phyloP scores from a whole-genome alignment of 768 basidiomycete genomes.

The Kwoniella sp. region DNA sequence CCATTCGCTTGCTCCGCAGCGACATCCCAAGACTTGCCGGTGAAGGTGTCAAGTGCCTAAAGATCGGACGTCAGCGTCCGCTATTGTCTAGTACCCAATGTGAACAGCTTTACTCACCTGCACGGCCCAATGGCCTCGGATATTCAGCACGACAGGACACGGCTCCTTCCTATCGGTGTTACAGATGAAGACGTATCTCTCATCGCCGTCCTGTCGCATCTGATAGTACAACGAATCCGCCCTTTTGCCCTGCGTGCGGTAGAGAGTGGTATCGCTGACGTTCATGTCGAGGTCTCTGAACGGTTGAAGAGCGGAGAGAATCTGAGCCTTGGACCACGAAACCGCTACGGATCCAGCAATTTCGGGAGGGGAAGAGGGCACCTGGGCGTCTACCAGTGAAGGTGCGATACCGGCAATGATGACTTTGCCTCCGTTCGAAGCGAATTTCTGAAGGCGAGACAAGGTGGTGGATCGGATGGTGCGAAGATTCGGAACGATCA shows the following conservation, averaged over 20 bases:
- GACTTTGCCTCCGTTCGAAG: constrained; percentile 33
- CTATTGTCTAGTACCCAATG: background rate
- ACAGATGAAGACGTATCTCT: constrained; percentile 40
- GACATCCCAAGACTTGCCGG: constrained; percentile 21
- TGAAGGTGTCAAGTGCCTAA: constrained; percentile 29
- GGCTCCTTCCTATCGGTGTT: constrained; percentile 37
- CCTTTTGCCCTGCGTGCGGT: constrained; percentile 25
- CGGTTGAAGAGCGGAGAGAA: constrained; percentile 26
- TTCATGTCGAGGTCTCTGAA: constrained; percentile 35
- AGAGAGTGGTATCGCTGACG: constrained; percentile 29
- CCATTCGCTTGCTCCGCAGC: constrained; percentile 20
- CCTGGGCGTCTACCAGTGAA: constrained; percentile 32
- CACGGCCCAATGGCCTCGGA: constrained; percentile 29
- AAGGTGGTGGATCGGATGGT: constrained; percentile 42
- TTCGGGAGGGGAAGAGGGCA: background rate
- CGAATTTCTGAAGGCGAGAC: constrained; percentile 29
- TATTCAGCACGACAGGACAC: constrained; percentile 15
- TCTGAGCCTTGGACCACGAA: constrained; percentile 23
- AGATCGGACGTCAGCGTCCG: background rate
- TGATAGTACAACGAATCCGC: constrained; percentile 38
- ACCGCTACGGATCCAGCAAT: constrained; percentile 12
- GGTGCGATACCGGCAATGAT: constrained; percentile 35
- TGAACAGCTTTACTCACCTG: constrained; percentile 12
- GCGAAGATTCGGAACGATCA: constrained; percentile 38
- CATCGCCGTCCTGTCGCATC: constrained; percentile 33